Evolutionary conservation across 768 basidiomycete species (phyloP).

Genomic region (Phaeolepiota aurea): DNA sequence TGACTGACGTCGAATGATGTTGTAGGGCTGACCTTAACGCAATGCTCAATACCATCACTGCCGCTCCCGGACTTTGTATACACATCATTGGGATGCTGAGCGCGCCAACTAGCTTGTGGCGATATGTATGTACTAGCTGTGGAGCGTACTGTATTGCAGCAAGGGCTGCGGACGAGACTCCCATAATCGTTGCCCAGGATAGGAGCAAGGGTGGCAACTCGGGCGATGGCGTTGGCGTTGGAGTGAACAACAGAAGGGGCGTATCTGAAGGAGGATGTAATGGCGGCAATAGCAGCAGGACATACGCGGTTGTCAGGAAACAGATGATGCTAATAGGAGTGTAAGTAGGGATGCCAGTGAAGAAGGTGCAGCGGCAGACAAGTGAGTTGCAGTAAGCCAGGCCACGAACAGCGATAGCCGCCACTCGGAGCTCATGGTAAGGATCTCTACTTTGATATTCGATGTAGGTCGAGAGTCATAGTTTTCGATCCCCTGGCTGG

Average conservation of each 20-base stretch:
- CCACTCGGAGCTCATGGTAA: slow-evolving; percentile 58
- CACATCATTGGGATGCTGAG: slow-evolving; percentile 94
- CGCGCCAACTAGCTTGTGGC: slow-evolving; percentile 76
- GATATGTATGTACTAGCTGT: slow-evolving; percentile 77
- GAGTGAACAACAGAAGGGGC: slow-evolving; percentile 21
- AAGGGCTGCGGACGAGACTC: slow-evolving; percentile 69
- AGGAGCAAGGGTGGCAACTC: slow-evolving; percentile 23
- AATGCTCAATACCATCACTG: slow-evolving; percentile 81
- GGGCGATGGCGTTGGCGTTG: slow-evolving; percentile 22
- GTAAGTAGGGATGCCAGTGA: not conserved
- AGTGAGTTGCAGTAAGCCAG: slow-evolving; percentile 61
- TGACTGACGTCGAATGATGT: too few species aligned
- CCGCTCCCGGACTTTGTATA: slow-evolving; percentile 86
- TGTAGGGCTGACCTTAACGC: slow-evolving; percentile 48
- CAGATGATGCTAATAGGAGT: slow-evolving; percentile 37
- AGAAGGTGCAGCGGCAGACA: slow-evolving; percentile 51
- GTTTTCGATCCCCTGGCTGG: slow-evolving; percentile 3
- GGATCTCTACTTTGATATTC: slow-evolving; percentile 37
- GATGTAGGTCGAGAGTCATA: slow-evolving; percentile 13
- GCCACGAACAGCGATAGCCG: slow-evolving; percentile 66
- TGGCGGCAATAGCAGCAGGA: slow-evolving; percentile 31
- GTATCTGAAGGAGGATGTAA: slow-evolving; percentile 11
- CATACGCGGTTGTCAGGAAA: slow-evolving; percentile 50
- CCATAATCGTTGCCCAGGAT: slow-evolving; percentile 81
- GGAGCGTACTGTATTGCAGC: slow-evolving; percentile 85